Evolutionary conservation across 345 rosid species (phyloP), one percentile per base, ranked within the genome.

Genomic region (Populus euphratica): DNA sequence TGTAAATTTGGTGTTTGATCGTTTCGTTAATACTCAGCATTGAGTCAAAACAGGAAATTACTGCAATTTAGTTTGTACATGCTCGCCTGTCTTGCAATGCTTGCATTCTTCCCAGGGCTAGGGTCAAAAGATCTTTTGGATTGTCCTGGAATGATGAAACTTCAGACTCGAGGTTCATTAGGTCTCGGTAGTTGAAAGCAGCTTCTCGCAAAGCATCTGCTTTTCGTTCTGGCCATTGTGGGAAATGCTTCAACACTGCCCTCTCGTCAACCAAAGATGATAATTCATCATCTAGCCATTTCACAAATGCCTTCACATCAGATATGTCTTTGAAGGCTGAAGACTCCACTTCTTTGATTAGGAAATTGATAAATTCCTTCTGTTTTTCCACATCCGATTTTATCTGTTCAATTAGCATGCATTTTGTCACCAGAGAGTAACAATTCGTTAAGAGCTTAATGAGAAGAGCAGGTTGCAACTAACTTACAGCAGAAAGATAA

Each of bases 31-130:
- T 59, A 73, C n/a, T 8, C 36, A 64, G 69, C 1, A 62, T 72
- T 54, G 23, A 67, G 41, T 75, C 62, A 66, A 31, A 63, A 36
- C 72, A 69, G 6, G 43, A 81, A 62, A 70, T 79, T 68, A 74
- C 73, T 68, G 77, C 70, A 76, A 78, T 78, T 73, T 66, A 77
- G 80, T 72, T 79, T 85, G 73, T 87, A 89, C 97, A 88, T 91
- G 85, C 95, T 93, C 92, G 95, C 99, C 99, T 93, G 91, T 93
- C 97, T 89, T 93, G 98, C 81, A 91, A 78, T 43, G 91, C 86
- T 85, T 92, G 97, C 82, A 90, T 87, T 82, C 77, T 91, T 74
- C 85, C 81, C 52, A 89, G 77, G 67, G 88, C 87, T 52, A 80
- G 87, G 31, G 69, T 68, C 21, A 82, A 76, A 35, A 91, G 75